These are phyloP conservation scores for Chaetomium cochliodes DNA, from an alignment of 495 filamentous ascomycete genomes.

Conservation along the genomic window DNA sequence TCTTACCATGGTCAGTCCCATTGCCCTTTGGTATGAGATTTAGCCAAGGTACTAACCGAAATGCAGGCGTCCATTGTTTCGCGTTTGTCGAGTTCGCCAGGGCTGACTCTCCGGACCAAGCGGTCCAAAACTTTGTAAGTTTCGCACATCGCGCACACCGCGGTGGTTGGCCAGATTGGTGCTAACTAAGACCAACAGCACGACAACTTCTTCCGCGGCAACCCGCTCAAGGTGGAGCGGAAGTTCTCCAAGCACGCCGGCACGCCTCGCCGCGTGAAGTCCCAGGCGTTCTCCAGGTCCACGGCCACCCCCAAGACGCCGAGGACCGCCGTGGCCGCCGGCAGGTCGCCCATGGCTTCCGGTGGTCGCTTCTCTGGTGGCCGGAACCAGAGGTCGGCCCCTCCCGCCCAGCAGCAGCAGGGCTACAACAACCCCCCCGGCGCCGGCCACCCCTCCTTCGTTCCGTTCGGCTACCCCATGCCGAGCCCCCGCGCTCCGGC, in stretches of 20 bases:
- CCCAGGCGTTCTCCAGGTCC: slow-evolving; percentile 15
- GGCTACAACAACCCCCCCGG: not conserved
- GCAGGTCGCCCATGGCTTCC: slow-evolving; percentile 1
- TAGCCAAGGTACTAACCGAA: slow-evolving; percentile 21
- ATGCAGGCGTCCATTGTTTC: slow-evolving; percentile 38
- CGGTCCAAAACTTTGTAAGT: slow-evolving; percentile 36
- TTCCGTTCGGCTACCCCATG: not conserved
- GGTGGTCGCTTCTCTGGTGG: not conserved
- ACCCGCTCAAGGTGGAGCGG: slow-evolving; percentile 21
- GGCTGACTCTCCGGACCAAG: slow-evolving; percentile 38
- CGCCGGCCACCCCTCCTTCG: not conserved
- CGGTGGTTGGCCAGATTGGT: not conserved
- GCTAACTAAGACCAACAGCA: slow-evolving; percentile 16
- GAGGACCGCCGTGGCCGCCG: not conserved
- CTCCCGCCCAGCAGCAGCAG: slow-evolving; percentile 10
- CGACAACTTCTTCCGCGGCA: slow-evolving; percentile 14
- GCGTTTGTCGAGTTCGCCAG: slow-evolving; percentile 54
- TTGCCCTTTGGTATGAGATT: not conserved
- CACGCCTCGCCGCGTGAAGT: slow-evolving; percentile 22
- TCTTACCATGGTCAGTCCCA: slow-evolving; percentile 35
- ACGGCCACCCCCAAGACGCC: slow-evolving; percentile 19
- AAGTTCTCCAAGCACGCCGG: slow-evolving; percentile 19
- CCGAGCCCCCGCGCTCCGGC: slow-evolving; percentile 9
- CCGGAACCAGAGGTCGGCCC: not conserved
- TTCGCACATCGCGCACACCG: not conserved